These are phyloP conservation scores for Aspergillus transmontanensis DNA, from an alignment of 2,329 filamentous ascomycete species.

Conservation along the genomic window DNA sequence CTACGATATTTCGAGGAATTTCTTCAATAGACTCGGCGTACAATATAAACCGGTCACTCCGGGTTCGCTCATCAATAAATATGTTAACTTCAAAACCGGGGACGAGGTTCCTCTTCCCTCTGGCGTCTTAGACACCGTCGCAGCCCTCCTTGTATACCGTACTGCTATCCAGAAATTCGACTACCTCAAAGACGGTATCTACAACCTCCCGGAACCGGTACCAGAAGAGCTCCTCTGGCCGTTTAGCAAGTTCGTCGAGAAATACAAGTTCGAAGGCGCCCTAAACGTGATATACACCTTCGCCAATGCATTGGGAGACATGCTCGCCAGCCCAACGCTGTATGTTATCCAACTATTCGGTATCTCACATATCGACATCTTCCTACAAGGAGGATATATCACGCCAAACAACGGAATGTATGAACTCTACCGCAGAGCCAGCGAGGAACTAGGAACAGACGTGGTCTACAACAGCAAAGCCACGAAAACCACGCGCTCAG, in stretches of 20 bases:
- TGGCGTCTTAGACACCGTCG: constrained; percentile 3
- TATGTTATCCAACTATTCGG: constrained; percentile 18
- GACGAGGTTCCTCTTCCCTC: constrained; percentile 13
- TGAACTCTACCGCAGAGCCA: constrained; percentile 27
- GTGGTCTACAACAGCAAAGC: constrained; percentile 30
- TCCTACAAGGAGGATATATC: constrained; percentile 19
- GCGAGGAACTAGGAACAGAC: constrained; percentile 23
- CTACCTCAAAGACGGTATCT: constrained; percentile 11
- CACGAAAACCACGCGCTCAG: constrained; percentile 19
- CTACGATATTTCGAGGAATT: constrained; percentile 32
- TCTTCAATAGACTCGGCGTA: constrained; percentile 33
- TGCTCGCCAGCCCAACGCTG: constrained; percentile 15
- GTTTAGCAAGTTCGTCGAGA: constrained; percentile 21
- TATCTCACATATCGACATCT: constrained; percentile 19
- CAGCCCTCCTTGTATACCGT: constrained; percentile 12
- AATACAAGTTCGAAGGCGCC: constrained; percentile 15
- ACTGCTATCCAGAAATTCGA: constrained; percentile 14
- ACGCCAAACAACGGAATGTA: constrained; percentile 20
- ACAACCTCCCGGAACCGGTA: constrained; percentile 43
- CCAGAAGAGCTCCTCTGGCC: constrained; percentile 22
- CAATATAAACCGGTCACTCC: constrained; percentile 20
- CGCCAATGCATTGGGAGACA: constrained; percentile 18
- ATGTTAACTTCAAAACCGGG: constrained; percentile 33
- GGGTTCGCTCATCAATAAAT: constrained; percentile 19
- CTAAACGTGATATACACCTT: constrained; percentile 11